Evolutionary conservation across 371 early-diverging fungal genomes (phyloP).

Genomic region (Syncephalastrum monosporum): DNA sequence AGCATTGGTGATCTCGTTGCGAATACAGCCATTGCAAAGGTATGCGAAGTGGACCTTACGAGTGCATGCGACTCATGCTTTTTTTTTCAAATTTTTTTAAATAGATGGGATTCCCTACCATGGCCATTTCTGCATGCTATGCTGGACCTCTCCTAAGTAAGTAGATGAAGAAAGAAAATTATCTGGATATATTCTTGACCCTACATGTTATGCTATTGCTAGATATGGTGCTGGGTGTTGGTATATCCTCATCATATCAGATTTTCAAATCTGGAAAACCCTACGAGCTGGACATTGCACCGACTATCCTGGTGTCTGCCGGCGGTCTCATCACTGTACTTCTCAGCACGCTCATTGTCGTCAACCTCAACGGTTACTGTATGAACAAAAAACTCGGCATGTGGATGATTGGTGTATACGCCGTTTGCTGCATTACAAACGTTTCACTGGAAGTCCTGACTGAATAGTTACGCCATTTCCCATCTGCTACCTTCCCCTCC

Average conservation of each 20-base stretch:
- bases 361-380: constrained; percentile 46
- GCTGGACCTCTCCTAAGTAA: constrained; percentile 80
- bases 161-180: constrained; percentile 8
- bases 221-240: constrained; percentile 80
- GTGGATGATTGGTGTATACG: constrained; percentile 52
- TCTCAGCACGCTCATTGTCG: constrained; percentile 52
- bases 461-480: not conserved
- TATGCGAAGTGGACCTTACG: constrained; percentile 2
- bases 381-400: constrained; percentile 47
- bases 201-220: constrained; percentile 2
- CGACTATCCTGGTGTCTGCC: constrained; percentile 55
- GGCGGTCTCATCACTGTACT: constrained; percentile 48
- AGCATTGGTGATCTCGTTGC: constrained; percentile 84
- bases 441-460: constrained; percentile 32
- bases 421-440: constrained; percentile 40
- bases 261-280: constrained; percentile 37
- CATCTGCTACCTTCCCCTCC: not conserved
- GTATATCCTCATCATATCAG: constrained; percentile 63
- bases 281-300: constrained; percentile 50
- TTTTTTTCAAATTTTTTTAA: constrained; percentile 4
- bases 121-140: constrained; percentile 87
- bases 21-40: constrained; percentile 77
- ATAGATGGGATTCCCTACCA: constrained; percentile 80
- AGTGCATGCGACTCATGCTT: not conserved
- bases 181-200: not conserved